Evolutionary conservation across 1,284 basidiomycete species (phyloP).

Genomic region (Athelia sp.): DNA sequence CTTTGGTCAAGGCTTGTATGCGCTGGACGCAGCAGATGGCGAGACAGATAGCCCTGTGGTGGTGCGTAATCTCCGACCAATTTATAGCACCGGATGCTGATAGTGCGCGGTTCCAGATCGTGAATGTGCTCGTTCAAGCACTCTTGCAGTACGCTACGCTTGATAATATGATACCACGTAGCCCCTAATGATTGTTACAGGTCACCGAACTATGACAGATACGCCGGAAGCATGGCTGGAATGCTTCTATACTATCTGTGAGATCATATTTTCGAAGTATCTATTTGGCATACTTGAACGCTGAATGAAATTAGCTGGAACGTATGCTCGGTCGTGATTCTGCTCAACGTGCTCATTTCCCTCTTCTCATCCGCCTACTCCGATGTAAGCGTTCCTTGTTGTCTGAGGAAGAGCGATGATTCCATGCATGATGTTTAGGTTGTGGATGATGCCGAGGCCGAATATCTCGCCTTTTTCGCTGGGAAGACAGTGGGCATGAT

Average conservation of each 20-base stretch:
- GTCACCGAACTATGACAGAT: constrained; percentile 76
- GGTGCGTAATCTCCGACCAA: constrained; percentile 1
- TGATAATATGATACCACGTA: background rate
- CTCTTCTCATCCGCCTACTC: constrained; percentile 89
- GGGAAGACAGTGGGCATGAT: constrained; percentile 80
- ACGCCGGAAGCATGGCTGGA: constrained; percentile 58
- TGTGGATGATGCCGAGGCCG: constrained; percentile 62
- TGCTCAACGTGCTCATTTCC: constrained; percentile 94
- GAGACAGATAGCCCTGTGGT: constrained; percentile 41
- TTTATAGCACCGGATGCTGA: too few species aligned
- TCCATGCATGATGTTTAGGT: constrained; percentile 29
- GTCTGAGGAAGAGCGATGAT: constrained; percentile 5
- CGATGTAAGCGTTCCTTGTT: constrained; percentile 52
- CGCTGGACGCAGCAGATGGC: constrained; percentile 89
- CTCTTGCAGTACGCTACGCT: constrained; percentile 74
- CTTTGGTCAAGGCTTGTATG: constrained; percentile 83
- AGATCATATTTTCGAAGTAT: constrained; percentile 19
- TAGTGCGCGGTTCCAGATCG: constrained; percentile 37
- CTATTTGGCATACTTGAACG: background rate
- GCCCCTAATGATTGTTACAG: constrained; percentile 29
- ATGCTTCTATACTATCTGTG: constrained; percentile 80
- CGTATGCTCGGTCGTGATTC: constrained; percentile 78
- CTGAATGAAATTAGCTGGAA: constrained; percentile 60
- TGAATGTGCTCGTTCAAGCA: constrained; percentile 78
- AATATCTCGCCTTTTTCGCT: constrained; percentile 87